Evolutionary conservation across 1,139 yeast genomes (phyloP).

Genomic region (Meyerozyma smithsonii): DNA sequence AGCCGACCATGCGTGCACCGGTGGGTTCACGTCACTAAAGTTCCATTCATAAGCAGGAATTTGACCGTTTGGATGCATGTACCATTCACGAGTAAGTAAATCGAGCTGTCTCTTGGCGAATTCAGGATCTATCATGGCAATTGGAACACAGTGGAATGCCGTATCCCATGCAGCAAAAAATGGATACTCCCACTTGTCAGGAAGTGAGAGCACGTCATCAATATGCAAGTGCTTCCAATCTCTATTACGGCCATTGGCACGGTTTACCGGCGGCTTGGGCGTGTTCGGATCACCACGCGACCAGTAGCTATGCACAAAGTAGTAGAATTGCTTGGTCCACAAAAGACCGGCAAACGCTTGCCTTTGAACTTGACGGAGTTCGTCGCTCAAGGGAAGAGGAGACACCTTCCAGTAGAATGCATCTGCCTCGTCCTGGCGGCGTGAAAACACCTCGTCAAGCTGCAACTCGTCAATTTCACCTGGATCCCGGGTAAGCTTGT

Average conservation of each 20-base stretch:
- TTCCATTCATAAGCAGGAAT: slow-evolving; percentile 98
- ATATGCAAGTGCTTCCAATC: slow-evolving; percentile 90
- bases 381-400: slow-evolving; percentile 82
- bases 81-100: slow-evolving; percentile 90
- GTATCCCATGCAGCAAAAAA: slow-evolving; percentile 98
- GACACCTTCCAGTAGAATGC: slow-evolving; percentile 89
- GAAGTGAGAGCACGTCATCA: slow-evolving; percentile 84
- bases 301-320: slow-evolving; percentile 87
- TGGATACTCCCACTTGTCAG: slow-evolving; percentile 97
- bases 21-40: slow-evolving; percentile 93
- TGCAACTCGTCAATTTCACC: slow-evolving; percentile 70
- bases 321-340: slow-evolving; percentile 94
- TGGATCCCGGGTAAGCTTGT: slow-evolving; percentile 52
- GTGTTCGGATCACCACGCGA: slow-evolving; percentile 80
- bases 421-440: slow-evolving; percentile 86
- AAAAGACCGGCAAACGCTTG: slow-evolving; percentile 93
- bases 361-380: slow-evolving; percentile 79
- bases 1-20: slow-evolving; percentile 97
- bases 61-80: slow-evolving; percentile 99
- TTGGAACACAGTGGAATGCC: slow-evolving; percentile 91
- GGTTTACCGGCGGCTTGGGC: slow-evolving; percentile 30
- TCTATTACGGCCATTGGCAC: slow-evolving; percentile 20
- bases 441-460: slow-evolving; percentile 68
- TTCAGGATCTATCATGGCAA: slow-evolving; percentile 92
- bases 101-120: slow-evolving; percentile 91